A percentile compares a stretch with the other conserved stretches of the same genome.
phyloP scores from a whole-genome alignment of 73 alveolate species.

The Stentor roeselii region DNA sequence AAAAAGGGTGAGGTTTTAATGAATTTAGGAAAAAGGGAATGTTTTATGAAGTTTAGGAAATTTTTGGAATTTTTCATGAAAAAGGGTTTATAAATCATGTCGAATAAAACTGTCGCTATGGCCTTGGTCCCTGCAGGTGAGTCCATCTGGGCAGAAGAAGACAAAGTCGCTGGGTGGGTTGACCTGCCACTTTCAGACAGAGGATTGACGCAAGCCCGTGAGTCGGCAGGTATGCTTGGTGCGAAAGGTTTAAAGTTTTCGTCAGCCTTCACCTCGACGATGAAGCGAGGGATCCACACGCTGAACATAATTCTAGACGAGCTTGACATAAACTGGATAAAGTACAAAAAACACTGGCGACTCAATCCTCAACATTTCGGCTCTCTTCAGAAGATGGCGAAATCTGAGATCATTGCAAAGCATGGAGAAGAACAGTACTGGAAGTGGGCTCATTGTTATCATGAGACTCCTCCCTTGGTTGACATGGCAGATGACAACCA shows the following conservation, averaged over 20 bases:
- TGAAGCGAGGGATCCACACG: constrained; percentile 83
- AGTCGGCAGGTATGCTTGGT: constrained; percentile 28
- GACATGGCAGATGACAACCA: constrained; percentile 80
- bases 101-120: background rate
- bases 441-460: background rate
- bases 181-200: constrained; percentile 92
- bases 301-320: constrained; percentile 58
- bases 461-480: constrained; percentile 75
- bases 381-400: constrained; percentile 87
- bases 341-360: constrained; percentile 83
- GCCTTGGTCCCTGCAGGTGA: constrained; percentile 51
- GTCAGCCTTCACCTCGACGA: constrained; percentile 91
- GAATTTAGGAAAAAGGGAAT: too few relatives aligned
- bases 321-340: constrained; percentile 75
- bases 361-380: constrained; percentile 96
- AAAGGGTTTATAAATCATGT: too few relatives aligned
- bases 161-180: constrained; percentile 95
- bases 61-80: too few relatives aligned
- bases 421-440: background rate
- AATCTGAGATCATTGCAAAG: constrained; percentile 69
- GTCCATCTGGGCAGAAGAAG: constrained; percentile 75
- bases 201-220: constrained; percentile 49
- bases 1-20: too few relatives aligned
- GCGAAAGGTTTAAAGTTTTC: constrained; percentile 61
- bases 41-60: too few relatives aligned